Percentiles rank a stretch among this genome's conserved stretches.
These are phyloP conservation scores for Capsicum rhomboideum DNA, from an alignment of 257 asterid genomes.

Conservation along the genomic window DNA sequence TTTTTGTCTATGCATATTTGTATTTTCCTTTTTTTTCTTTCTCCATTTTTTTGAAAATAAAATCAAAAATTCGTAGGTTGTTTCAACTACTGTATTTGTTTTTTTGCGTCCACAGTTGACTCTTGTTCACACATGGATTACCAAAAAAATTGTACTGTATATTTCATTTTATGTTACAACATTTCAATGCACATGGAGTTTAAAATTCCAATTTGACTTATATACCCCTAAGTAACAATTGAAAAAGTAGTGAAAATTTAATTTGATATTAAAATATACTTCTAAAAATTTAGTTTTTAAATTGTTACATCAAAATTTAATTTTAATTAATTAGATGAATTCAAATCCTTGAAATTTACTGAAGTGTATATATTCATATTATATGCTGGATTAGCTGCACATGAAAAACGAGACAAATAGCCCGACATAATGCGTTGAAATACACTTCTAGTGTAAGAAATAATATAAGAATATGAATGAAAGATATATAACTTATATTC, in stretches of 20 bases:
- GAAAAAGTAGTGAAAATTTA: no score
- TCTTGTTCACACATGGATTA: neutral
- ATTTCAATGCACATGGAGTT: neutral
- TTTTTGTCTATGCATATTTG: neutral
- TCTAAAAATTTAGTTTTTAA: neutral
- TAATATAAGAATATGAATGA: neutral
- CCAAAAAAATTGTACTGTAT: neutral
- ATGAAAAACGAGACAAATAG: no score
- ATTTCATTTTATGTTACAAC: neutral
- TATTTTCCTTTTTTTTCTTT: neutral
- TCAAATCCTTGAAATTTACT: neutral
- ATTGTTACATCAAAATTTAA: neutral
- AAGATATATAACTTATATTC: neutral
- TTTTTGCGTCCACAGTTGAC: neutral
- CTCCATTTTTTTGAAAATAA: neutral
- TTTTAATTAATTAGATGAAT: neutral
- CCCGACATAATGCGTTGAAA: no score
- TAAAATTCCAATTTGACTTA: neutral
- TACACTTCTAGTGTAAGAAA: neutral
- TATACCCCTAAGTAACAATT: neutral
- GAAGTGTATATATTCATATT: no score
- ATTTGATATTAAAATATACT: neutral
- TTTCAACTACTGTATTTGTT: neutral
- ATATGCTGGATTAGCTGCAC: neutral
- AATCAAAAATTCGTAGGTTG: neutral